phyloP scores from a whole-genome alignment of 1,284 basidiomycete genomes.

The Cryptococcus floricola region DNA sequence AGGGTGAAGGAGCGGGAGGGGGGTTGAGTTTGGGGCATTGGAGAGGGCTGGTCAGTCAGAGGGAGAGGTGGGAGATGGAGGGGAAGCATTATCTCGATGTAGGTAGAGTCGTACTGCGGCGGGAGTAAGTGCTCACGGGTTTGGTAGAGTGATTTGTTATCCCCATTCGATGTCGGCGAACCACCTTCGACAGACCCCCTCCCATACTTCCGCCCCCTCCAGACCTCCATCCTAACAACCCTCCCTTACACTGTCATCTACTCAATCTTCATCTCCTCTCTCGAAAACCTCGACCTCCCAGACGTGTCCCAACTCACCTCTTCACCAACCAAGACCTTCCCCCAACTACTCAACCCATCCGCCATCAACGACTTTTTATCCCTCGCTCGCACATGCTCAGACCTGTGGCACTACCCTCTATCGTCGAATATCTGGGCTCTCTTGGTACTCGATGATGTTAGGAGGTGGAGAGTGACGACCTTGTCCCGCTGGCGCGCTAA shows the following conservation, averaged over 20 bases:
- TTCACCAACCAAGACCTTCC: too few species aligned
- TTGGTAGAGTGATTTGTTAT: too few species aligned
- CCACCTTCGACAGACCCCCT: neutral
- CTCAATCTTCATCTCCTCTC: neutral
- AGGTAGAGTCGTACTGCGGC: neutral
- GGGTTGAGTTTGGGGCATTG: conserved; percentile 8
- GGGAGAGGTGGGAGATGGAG: conserved; percentile 1
- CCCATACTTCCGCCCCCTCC: neutral
- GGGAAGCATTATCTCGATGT: conserved; percentile 9
- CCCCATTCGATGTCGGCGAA: too few species aligned
- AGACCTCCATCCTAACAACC: neutral
- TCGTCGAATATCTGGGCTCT: conserved; percentile 13
- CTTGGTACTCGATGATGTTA: conserved; percentile 9
- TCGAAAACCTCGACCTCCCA: too few species aligned
- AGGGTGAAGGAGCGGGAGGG: neutral
- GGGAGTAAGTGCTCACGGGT: too few species aligned
- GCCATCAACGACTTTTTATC: conserved; percentile 10
- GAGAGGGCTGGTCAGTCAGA: conserved; percentile 13
- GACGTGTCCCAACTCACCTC: too few species aligned
- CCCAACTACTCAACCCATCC: conserved; percentile 1
- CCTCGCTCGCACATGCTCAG: conserved; percentile 11
- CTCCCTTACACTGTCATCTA: neutral
- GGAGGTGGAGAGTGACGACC: conserved; percentile 4
- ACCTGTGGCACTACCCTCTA: conserved; percentile 5
- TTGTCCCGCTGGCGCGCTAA: conserved; percentile 19